phyloP scores from a whole-genome alignment of 2,329 filamentous ascomycete genomes.

The Epichloe aotearoae region DNA sequence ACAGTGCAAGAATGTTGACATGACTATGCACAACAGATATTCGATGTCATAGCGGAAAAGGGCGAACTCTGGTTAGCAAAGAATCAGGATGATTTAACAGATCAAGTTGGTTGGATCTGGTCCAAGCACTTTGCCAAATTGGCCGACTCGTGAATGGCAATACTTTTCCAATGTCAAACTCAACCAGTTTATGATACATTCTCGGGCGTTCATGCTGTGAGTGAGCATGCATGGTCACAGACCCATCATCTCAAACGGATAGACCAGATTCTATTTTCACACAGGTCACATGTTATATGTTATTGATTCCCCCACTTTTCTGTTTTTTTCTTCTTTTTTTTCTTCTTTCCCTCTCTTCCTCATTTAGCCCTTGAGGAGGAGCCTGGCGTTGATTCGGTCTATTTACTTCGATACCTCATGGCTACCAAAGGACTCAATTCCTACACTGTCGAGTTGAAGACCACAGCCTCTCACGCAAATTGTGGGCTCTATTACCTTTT shows the following conservation, averaged over 20 bases:
- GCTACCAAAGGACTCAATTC: neutral
- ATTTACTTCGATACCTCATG: neutral
- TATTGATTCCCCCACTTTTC: neutral
- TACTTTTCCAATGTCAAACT: neutral
- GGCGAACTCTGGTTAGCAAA: conserved; percentile 95
- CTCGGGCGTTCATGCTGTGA: neutral
- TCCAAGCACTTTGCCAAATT: conserved; percentile 85
- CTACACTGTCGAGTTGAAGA: neutral
- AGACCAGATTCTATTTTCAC: too few species aligned
- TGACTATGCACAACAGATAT: conserved; percentile 41
- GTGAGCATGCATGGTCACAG: neutral
- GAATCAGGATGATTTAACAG: conserved; percentile 79
- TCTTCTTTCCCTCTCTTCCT: neutral
- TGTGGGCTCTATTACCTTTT: neutral
- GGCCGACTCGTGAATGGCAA: conserved; percentile 30
- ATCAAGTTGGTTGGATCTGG: conserved; percentile 94
- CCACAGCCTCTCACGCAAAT: neutral
- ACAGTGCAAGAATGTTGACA: neutral
- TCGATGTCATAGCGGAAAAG: conserved; percentile 89
- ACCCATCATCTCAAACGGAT: neutral
- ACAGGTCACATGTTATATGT: too few species aligned
- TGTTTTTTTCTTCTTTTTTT: neutral
- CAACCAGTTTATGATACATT: neutral
- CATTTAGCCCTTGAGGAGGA: neutral
- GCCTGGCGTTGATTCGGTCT: neutral